phyloP scores from a whole-genome alignment of 2,329 filamentous ascomycete species.

The Myotisia sp. region DNA sequence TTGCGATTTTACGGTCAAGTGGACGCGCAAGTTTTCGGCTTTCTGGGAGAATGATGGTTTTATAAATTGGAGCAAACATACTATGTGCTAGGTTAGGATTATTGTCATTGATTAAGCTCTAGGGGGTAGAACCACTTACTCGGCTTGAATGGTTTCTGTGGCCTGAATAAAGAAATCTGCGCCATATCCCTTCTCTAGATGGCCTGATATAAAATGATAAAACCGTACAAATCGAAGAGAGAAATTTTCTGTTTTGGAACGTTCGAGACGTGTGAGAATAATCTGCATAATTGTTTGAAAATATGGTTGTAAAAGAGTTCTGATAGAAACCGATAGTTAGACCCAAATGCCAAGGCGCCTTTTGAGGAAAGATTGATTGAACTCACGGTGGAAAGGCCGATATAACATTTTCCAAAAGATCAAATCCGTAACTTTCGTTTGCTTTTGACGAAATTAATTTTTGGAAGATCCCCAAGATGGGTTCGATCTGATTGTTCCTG shows the following conservation, averaged over 20 bases:
- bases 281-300: slow-evolving; percentile 68
- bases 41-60: slow-evolving; percentile 70
- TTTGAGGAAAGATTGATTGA: not conserved
- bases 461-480: slow-evolving; percentile 90
- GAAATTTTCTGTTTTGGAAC: slow-evolving; percentile 67
- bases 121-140: slow-evolving; percentile 27
- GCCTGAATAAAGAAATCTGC: slow-evolving; percentile 81
- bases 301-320: slow-evolving; percentile 54
- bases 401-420: slow-evolving; percentile 71
- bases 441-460: slow-evolving; percentile 68
- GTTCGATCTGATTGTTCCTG: slow-evolving; percentile 66
- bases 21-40: slow-evolving; percentile 80
- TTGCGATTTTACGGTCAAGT: slow-evolving; percentile 81
- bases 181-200: slow-evolving; percentile 66
- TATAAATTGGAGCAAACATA: slow-evolving; percentile 66
- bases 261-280: slow-evolving; percentile 58
- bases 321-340: slow-evolving; percentile 20
- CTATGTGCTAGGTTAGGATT: slow-evolving; percentile 11
- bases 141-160: slow-evolving; percentile 64
- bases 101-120: not conserved
- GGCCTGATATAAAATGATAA: slow-evolving; percentile 80
- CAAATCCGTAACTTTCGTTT: slow-evolving; percentile 75
- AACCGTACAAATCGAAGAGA: slow-evolving; percentile 81
- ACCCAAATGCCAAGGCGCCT: not conserved
- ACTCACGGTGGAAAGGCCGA: slow-evolving; percentile 57